Evolutionary conservation across 768 basidiomycete species (phyloP), one percentile per base, ranked within the genome.

Genomic region (Pleurotus sapidus): DNA sequence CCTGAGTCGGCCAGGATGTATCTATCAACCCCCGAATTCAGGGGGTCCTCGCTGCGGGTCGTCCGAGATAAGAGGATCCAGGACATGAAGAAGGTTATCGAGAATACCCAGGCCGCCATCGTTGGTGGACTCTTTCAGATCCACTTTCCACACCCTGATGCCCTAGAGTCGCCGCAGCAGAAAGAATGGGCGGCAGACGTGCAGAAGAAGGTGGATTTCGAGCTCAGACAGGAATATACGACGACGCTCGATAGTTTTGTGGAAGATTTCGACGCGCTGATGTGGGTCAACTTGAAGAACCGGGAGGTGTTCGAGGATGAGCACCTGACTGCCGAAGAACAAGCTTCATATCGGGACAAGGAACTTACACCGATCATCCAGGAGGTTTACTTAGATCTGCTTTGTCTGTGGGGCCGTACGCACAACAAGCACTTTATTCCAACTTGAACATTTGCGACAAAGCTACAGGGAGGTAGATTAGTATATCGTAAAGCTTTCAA

Each of bases 41-140:
- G 40, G 42, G 37, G 51, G n/a, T 11, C 20, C 17, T 12, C 38
- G n/a, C 51, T 54, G 37, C n/a, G 38, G 14, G 17, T 12, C 24
- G 38, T 54, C 11, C 51, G 51, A 6, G 51, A 54, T 23, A 39
- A 54, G 20, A 17, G 51, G 14, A 25, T 54, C 8, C n/a, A 54
- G 20, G 39, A 54, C 5, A 23, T 54, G 17, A 18, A 37, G 8
- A 24, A 42, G 11, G 8, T 20, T n/a, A 42, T 54, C 23, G 5
- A 54, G 5, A 25, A 54, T 7, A 54, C 24, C n/a, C 51, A 54
- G 15, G 18, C 42, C n/a, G 51, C 51, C 37, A 42, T 54, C 39
- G 51, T 25, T 39, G 51, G 51, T 18, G 51, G 51, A 20, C 51
- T 54, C n/a, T 23, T 39, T 12, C 51, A 54, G 27, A 54, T 54